These are phyloP conservation scores for Aspergillus sp. DNA, from an alignment of 2,329 filamentous ascomycete species.

Conservation along the genomic window DNA sequence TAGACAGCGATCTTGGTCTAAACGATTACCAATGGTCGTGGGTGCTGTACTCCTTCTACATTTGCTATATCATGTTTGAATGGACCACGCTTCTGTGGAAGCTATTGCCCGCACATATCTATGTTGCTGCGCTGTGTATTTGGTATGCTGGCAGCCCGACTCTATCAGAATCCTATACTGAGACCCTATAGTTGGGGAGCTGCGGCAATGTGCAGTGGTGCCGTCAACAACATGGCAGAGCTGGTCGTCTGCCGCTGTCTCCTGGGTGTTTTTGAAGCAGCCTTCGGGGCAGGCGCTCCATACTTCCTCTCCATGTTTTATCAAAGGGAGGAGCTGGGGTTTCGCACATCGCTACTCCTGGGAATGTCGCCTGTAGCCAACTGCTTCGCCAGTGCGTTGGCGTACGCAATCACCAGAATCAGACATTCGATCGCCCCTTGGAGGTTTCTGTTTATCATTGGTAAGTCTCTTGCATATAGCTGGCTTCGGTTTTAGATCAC, in stretches of 20 bases:
- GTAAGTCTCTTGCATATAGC: constrained; percentile 12
- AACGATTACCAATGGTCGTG: constrained; percentile 21
- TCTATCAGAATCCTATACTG: neutral
- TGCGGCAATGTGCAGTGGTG: constrained; percentile 23
- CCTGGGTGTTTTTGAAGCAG: constrained; percentile 22
- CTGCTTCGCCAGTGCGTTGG: constrained; percentile 39
- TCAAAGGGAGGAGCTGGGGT: constrained; percentile 47
- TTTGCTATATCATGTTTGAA: constrained; percentile 24
- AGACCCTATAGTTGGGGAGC: constrained; percentile 20
- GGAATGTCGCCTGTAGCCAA: constrained; percentile 38
- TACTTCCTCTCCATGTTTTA: constrained; percentile 50
- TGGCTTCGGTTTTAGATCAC: no score
- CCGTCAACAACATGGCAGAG: constrained; percentile 18
- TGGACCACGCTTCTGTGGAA: constrained; percentile 26
- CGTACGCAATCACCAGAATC: constrained; percentile 35
- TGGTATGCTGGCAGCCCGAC: constrained; percentile 13
- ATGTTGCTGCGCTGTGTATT: constrained; percentile 19
- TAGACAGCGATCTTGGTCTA: constrained; percentile 18
- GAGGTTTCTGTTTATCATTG: constrained; percentile 49
- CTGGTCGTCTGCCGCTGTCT: constrained; percentile 20
- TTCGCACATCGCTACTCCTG: constrained; percentile 48
- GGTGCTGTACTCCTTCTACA: constrained; percentile 25
- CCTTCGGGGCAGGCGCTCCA: constrained; percentile 22
- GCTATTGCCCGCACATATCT: constrained; percentile 22
- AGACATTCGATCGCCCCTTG: constrained; percentile 25